Base-by-base conservation (phyloP, 176 grass and related monocot species). In the Lolium perenne region DNA sequence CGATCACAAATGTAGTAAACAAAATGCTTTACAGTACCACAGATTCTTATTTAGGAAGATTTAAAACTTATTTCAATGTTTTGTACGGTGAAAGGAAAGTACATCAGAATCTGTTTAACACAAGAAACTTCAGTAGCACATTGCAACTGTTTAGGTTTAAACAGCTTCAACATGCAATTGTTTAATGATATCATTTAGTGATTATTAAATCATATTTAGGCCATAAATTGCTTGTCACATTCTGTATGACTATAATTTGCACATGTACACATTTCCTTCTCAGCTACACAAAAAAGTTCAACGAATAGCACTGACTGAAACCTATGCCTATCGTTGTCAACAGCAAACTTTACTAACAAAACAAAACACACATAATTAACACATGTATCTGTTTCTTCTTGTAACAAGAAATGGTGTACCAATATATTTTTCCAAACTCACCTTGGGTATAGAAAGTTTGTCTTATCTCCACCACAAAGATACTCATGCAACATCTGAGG, bases 361-460 rank as follows among this genome's bases (percentile, higher is more conserved):
- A 63, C 2, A 62, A 87, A 82, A 18, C 11, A 60, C 26, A 20
- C 67, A 77, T 26, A 45, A 21, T 63, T 60, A 88, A 21, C 64
- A 84, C 2, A 32, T 14, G 41, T 41, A 18, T 75, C 4, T 64
- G 4, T 46, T 61, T 32, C 45, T 61, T 55, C 15, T 32, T 81
- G 15, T 55, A 32, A 68, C 7, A 40, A 69, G 32, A 67, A 66
- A 67, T 38, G 35, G 32, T 40, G 65, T 35, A 69, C 38, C 8
- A 69, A 69, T 7, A 16, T 35, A 40, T 40, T 49, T 67, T 71
- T 65, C 18, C 22, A 71, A 47, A 56, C 85, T 54, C n/a, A 98
- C 95, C 93, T 98, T 18, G 93, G 95, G 80, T 98, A 98, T 74
- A 98, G 81, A 87, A 98, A 98, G 68, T 76, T 95, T 80, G 80